Evolutionary conservation across 2,329 filamentous ascomycete genomes (phyloP).

Genomic region (Aspergillus novoparasiticus): DNA sequence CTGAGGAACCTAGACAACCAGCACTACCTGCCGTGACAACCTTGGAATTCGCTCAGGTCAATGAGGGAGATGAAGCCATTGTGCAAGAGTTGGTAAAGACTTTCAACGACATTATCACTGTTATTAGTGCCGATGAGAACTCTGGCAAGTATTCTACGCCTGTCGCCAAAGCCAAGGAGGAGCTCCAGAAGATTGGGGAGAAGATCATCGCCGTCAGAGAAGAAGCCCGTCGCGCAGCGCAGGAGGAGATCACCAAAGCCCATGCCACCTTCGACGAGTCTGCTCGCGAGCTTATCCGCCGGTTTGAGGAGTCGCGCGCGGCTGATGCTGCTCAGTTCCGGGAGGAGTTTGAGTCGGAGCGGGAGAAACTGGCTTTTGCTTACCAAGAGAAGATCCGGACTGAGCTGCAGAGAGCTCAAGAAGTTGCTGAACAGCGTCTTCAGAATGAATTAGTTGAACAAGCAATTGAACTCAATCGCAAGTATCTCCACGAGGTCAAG

Average conservation of each 20-base stretch:
- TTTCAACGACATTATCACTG: slow-evolving; percentile 92
- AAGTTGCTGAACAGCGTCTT: slow-evolving; percentile 79
- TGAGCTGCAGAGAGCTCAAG: slow-evolving; percentile 76
- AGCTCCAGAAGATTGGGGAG: slow-evolving; percentile 74
- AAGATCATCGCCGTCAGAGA: slow-evolving; percentile 76
- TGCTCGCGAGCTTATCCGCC: slow-evolving; percentile 81
- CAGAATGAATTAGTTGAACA: slow-evolving; percentile 88
- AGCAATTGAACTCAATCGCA: slow-evolving; percentile 81
- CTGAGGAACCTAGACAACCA: slow-evolving; percentile 41
- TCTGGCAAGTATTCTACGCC: slow-evolving; percentile 75
- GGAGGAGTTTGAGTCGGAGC: slow-evolving; percentile 85
- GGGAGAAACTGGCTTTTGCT: slow-evolving; percentile 72
- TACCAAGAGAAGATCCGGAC: slow-evolving; percentile 80
- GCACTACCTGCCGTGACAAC: slow-evolving; percentile 58
- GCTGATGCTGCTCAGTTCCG: slow-evolving; percentile 81
- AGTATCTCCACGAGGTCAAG: slow-evolving; percentile 78
- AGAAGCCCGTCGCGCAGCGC: slow-evolving; percentile 69
- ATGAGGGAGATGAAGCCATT: slow-evolving; percentile 78
- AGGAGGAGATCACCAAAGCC: slow-evolving; percentile 70
- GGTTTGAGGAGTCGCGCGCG: slow-evolving; percentile 81
- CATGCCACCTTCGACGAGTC: slow-evolving; percentile 82
- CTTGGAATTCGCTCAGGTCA: slow-evolving; percentile 77
- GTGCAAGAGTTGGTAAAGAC: slow-evolving; percentile 94
- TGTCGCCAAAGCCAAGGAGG: slow-evolving; percentile 81
- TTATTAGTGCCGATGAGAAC: slow-evolving; percentile 84